Base-by-base conservation (phyloP, 345 rosid genomes). In the Eucalyptus cloeziana region DNA sequence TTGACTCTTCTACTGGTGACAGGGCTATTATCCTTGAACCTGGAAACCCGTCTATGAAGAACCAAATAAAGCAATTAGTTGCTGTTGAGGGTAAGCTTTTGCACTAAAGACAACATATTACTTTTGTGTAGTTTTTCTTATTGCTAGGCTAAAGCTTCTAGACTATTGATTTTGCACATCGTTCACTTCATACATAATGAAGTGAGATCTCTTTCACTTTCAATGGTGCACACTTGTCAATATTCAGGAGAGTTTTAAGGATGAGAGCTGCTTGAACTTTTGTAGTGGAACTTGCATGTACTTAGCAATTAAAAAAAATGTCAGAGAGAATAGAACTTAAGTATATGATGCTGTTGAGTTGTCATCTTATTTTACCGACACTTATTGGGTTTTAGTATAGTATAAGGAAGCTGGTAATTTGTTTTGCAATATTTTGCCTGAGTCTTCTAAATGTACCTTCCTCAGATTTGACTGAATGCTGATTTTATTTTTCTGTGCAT, bases 1-100 rank as follows among this genome's bases (percentile, higher is more conserved):
- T 10, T 86, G 87, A 52, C 86, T 87, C 87, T 54, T 13, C 60
- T 86, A 33, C n/a, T 91, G 88, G 52, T 93, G 89, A 49, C 96
- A 98, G 99, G 94, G 96, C 99, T 88, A 97, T 98, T 91, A 94
- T 97, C 67, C 93, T 98, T 90, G 99, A 98, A 69, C 95, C 92
- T 89, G 99, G 95, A 88, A 96, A 93, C 92, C 97, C 99, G 33
- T 92, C 97, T 44, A 90, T 94, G 94, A 94, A 95, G 91, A 91
- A 89, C 91, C 97, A 95, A 88, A 90, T 94, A 89, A 94, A 95
- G 95, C 95, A 94, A 92, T 58, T 97, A 90, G 97, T 92, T 88
- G 97, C 92, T 90, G 98, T 92, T 85, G 99, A 98, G 93, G 95
- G 99, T 98, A 94, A 92, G 91, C 47, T 40, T 76, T 40, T 76